Percentiles rank a stretch among this genome's conserved stretches.
phyloP scores from a whole-genome alignment of 441 rosid species.

The Sinapis alba region DNA sequence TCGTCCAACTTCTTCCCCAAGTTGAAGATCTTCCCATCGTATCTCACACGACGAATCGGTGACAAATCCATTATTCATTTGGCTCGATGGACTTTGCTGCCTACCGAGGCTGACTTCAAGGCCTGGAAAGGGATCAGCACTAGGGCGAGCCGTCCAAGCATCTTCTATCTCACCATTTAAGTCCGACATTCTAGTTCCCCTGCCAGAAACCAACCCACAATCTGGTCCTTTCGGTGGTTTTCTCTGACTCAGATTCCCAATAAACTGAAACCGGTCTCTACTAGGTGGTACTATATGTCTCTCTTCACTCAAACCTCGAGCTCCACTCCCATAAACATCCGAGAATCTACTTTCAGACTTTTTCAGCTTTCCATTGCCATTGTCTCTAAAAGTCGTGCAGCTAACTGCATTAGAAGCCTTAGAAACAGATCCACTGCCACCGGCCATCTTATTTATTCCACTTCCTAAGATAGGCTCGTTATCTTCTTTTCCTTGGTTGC shows the following conservation, averaged over 20 bases:
- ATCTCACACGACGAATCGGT: conserved; percentile 54
- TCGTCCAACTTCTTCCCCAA: conserved; percentile 82
- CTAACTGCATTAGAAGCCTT: conserved; percentile 39
- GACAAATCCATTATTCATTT: conserved; percentile 47
- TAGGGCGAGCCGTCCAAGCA: conserved; percentile 40
- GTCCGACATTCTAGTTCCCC: conserved; percentile 44
- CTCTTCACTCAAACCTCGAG: conserved; percentile 33
- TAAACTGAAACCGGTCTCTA: conserved; percentile 39
- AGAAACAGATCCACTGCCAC: conserved; percentile 32
- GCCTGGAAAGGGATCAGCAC: conserved; percentile 43
- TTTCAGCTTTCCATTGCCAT: conserved; percentile 31
- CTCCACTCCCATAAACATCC: conserved; percentile 36
- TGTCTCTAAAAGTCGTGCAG: conserved; percentile 27
- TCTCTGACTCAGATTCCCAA: conserved; percentile 34
- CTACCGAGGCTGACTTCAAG: conserved; percentile 45
- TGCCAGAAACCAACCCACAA: conserved; percentile 38
- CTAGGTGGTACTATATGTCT: conserved; percentile 30
- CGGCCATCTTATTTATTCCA: conserved; percentile 3
- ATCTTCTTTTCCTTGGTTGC: conserved; percentile 37
- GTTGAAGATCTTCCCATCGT: conserved; percentile 69
- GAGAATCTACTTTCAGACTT: conserved; percentile 28
- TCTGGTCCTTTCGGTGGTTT: conserved; percentile 37
- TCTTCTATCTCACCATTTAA: conserved; percentile 45
- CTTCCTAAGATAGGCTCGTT: background rate
- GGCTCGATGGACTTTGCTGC: conserved; percentile 51